Conservation (phyloP, 441 rosid genomes). For the Populus hybrid region DNA sequence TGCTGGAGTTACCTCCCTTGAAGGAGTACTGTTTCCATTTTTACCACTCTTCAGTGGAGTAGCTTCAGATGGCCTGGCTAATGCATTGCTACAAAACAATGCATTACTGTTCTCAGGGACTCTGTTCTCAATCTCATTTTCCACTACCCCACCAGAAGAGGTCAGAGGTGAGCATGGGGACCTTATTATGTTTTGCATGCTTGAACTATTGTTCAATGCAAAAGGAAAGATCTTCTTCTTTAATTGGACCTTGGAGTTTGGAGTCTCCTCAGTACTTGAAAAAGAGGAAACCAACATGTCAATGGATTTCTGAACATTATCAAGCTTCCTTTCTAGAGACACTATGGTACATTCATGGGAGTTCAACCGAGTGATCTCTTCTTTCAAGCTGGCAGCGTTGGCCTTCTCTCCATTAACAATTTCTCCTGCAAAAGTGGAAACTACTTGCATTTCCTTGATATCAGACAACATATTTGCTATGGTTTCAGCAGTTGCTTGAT, state of each 20-base stretch:
- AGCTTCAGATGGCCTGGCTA: slow-evolving; percentile 25
- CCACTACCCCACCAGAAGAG: slow-evolving; percentile 44
- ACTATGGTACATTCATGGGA: slow-evolving; percentile 57
- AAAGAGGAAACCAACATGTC: slow-evolving; percentile 68
- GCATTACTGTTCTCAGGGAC: slow-evolving; percentile 48
- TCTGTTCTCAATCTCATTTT: slow-evolving; percentile 65
- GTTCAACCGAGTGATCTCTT: slow-evolving; percentile 72
- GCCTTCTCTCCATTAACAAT: slow-evolving; percentile 44
- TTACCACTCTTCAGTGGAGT: slow-evolving; percentile 42
- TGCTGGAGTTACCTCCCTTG: slow-evolving; percentile 64
- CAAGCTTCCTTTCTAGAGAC: slow-evolving; percentile 82
- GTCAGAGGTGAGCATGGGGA: slow-evolving; percentile 81
- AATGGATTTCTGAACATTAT: slow-evolving; percentile 76
- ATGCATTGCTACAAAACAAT: slow-evolving; percentile 23
- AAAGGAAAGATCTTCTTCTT: slow-evolving; percentile 77
- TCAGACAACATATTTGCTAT: slow-evolving; percentile 80
- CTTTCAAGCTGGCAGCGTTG: slow-evolving; percentile 45
- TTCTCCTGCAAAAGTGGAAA: slow-evolving; percentile 49
- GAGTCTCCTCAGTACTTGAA: slow-evolving; percentile 48
- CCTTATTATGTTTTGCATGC: slow-evolving; percentile 71
- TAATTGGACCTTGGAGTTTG: slow-evolving; percentile 49
- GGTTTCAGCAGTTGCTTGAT: slow-evolving; percentile 73
- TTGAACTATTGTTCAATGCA: slow-evolving; percentile 63
- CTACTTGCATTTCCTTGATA: slow-evolving; percentile 72
- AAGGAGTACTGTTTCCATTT: slow-evolving; percentile 25